Evolutionary conservation across 1,139 yeast species (phyloP), one percentile per base, ranked within the genome.

Genomic region (Saccharomyces hybrid): DNA sequence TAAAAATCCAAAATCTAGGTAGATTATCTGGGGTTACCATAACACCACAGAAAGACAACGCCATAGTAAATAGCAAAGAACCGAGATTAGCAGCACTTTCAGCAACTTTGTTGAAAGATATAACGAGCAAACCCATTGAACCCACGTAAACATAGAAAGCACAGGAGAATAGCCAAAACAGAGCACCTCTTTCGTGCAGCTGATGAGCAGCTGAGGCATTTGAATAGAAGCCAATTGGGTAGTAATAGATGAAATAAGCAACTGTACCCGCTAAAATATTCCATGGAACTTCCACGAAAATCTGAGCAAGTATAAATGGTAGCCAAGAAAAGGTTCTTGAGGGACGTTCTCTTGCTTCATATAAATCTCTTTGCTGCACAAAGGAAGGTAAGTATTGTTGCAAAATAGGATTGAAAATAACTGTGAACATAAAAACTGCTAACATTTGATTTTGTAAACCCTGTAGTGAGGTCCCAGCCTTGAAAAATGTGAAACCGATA

Each of bases 311-410:
- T 71, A 88, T 70, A 71, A 78, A 73, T 57, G 81, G 76, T 71
- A 75, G 60, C 93, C 95, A 81, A 5, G 80, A 72, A 60, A 74
- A 86, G 49, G 73, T 82, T 72, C 73, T 80, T 58, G 79, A 83
- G 4, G 95, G 95, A 32, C 95, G 80, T 70, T 88, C 96, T 67
- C 95, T 81, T 19, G 83, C 89, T 68, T 88, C 95, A 67, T 86
- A 88, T 50, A 88, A 73, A 61, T 82, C 81, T 71, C 96, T 81
- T 69, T 85, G 93, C 48, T 73, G 69, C 51, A 84, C 83, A 66
- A 77, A 86, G 57, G 79, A 75, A 38, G 95, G 93, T 65, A 86
- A 75, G 75, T 82, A 79, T 70, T 88, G 95, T 68, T 86, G 86
- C 52, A 82, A 69, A 60, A 84, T 65, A 47, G 87, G 81, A 57